These are phyloP conservation scores for Xylaria sp. DNA, from an alignment of 2,329 filamentous ascomycete genomes.

Conservation along the genomic window DNA sequence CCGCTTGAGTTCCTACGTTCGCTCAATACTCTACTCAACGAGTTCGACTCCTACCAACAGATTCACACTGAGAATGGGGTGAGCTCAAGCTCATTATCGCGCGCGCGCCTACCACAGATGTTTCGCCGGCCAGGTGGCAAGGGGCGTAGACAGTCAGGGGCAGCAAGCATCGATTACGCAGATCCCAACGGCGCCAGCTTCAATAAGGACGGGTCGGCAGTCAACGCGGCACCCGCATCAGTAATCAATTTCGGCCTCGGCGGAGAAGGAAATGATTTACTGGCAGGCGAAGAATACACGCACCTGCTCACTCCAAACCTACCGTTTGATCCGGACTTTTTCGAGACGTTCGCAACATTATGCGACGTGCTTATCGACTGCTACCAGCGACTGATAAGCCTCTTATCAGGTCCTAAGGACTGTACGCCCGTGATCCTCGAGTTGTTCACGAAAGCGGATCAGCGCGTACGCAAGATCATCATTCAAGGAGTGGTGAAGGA, in stretches of 20 bases:
- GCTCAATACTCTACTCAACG: slow-evolving; percentile 83
- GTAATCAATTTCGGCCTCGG: slow-evolving; percentile 65
- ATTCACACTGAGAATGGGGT: slow-evolving; percentile 82
- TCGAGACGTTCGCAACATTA: slow-evolving; percentile 93
- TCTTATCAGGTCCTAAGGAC: slow-evolving; percentile 79
- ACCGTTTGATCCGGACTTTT: slow-evolving; percentile 97
- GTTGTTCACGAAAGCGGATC: slow-evolving; percentile 89
- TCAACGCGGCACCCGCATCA: slow-evolving; percentile 52
- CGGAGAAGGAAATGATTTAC: slow-evolving; percentile 72
- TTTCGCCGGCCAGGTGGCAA: slow-evolving; percentile 74
- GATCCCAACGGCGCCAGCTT: slow-evolving; percentile 39
- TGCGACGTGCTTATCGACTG: slow-evolving; percentile 96
- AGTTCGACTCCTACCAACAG: slow-evolving; percentile 94
- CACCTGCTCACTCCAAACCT: slow-evolving; percentile 90
- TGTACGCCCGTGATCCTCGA: slow-evolving; percentile 80
- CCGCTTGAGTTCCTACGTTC: slow-evolving; percentile 88
- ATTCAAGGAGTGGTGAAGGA: slow-evolving; percentile 88
- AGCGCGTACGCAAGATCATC: slow-evolving; percentile 86
- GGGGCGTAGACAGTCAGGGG: slow-evolving; percentile 65
- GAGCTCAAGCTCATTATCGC: slow-evolving; percentile 74
- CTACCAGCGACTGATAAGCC: slow-evolving; percentile 80
- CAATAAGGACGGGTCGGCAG: slow-evolving; percentile 47
- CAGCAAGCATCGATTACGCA: slow-evolving; percentile 48
- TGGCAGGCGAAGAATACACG: slow-evolving; percentile 87
- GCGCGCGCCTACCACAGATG: slow-evolving; percentile 85